Conservation (phyloP, 2,329 filamentous ascomycete species). For the Zasmidium citrigriseum region DNA sequence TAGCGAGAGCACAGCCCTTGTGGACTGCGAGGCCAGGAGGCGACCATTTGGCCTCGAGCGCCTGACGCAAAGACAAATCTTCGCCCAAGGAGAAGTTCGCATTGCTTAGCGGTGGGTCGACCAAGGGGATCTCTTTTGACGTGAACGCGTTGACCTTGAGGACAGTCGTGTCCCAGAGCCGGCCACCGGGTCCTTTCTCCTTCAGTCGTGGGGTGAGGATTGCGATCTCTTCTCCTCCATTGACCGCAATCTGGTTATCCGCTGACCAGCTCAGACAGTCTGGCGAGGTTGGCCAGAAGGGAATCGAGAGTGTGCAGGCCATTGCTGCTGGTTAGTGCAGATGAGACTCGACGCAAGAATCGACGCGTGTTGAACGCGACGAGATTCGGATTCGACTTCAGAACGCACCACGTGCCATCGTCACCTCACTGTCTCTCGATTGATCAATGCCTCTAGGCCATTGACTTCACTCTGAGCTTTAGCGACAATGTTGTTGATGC, state of each 20-base stretch:
- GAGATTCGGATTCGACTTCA: background rate
- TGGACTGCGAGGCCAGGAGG: constrained; percentile 57
- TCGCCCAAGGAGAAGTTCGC: constrained; percentile 58
- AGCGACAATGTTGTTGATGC: background rate
- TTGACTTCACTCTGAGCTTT: no score
- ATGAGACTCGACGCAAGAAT: background rate
- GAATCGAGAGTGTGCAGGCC: constrained; percentile 25
- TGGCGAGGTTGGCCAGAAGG: constrained; percentile 53
- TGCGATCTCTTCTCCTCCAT: constrained; percentile 57
- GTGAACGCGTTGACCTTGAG: constrained; percentile 57
- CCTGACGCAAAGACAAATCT: constrained; percentile 56
- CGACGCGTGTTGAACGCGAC: constrained; percentile 15
- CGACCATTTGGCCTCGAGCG: constrained; percentile 58
- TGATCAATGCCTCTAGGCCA: no score
- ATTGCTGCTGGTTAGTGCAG: constrained; percentile 13
- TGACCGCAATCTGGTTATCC: constrained; percentile 60
- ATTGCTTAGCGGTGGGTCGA: constrained; percentile 46
- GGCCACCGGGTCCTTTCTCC: constrained; percentile 30
- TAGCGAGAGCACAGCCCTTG: constrained; percentile 55
- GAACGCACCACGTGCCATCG: background rate
- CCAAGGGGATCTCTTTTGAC: constrained; percentile 47
- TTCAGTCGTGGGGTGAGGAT: constrained; percentile 43
- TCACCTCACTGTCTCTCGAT: background rate
- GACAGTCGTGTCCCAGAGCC: constrained; percentile 36
- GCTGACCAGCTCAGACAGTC: constrained; percentile 61